Base-by-base conservation (phyloP, 768 basidiomycete species). In the Collybiopsis confluens region DNA sequence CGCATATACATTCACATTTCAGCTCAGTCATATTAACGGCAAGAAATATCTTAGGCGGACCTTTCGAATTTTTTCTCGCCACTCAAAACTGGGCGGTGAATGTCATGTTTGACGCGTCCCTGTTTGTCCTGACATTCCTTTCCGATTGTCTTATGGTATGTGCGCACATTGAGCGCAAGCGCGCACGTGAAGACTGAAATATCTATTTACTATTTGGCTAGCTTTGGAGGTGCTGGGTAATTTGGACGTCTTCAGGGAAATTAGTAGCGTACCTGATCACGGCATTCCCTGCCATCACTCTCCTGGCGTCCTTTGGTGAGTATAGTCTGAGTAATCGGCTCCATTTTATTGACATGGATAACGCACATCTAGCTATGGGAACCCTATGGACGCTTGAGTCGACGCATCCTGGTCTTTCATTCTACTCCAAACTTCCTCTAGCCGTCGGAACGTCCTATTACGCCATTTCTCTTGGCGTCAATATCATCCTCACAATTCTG, bases 151-250 rank as follows among this genome's bases (percentile, higher is more conserved):
- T 79, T 4, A 69, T 77, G 60, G 75, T 75, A 52, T 59, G 71
- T 55, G 41, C 20, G 27, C n/a, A n/a, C n/a, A n/a, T 35, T 38
- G 41, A 20, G n/a, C 11, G 9, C 18, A 18, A 24, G 9, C 7
- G 45, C 27, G 16, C 26, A 13, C 30, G 11, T 47, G 30, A 8
- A 35, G 30, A 16, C 37, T 43, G 8, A 54, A 21, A 20, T 23
- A 42, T 18, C 16, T 40, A 20, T 30, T 26, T n/a, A n/a, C n/a
- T n/a, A n/a, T 16, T 20, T 21, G 11, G 11, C 4, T 44, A 74
- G 76, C 61, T 78, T 27, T 78, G 75, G 75, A 65, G 76, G 18
- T 78, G 77, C 57, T 74, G 71, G 67, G 69, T 77, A 13, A 74
- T 78, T 21, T 78, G 76, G 73, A 63, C 65, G 35, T 67, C 68